Evolutionary conservation across 2,329 filamentous ascomycete species (phyloP).

Genomic region (Trichophyton simii): DNA sequence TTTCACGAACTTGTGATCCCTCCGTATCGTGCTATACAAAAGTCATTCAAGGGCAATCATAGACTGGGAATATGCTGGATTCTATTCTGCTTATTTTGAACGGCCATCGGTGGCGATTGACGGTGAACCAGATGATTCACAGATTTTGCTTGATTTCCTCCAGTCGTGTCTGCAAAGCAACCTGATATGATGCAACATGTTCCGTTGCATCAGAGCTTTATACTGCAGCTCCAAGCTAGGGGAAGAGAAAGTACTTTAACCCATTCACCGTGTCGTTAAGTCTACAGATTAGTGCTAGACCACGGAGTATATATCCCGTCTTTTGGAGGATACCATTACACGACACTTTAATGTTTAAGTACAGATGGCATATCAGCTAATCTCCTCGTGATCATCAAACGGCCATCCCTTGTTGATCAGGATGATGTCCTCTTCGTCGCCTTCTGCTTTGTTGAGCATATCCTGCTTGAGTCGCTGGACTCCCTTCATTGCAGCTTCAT

Average conservation of each 20-base stretch:
- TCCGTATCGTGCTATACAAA: too few relatives aligned
- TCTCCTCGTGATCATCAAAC: constrained; percentile 10
- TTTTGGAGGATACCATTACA: too few relatives aligned
- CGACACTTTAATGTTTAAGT: neutral
- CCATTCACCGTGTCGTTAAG: too few relatives aligned
- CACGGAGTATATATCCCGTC: too few relatives aligned
- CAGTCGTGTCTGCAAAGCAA: neutral
- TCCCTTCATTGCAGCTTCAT: constrained; percentile 8
- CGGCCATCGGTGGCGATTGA: neutral
- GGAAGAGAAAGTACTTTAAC: too few relatives aligned
- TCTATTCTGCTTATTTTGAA: neutral
- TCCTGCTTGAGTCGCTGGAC: constrained; percentile 8
- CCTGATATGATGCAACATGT: too few relatives aligned
- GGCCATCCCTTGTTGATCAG: constrained; percentile 9
- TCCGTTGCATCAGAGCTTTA: too few relatives aligned
- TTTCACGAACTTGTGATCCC: too few relatives aligned
- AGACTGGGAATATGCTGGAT: too few relatives aligned
- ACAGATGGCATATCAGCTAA: neutral
- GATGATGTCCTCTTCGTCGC: constrained; percentile 10
- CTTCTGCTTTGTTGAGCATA: constrained; percentile 8
- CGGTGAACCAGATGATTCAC: neutral
- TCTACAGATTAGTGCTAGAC: too few relatives aligned
- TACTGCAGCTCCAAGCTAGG: too few relatives aligned
- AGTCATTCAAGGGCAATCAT: too few relatives aligned
- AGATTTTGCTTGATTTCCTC: neutral